Base-by-base conservation (phyloP, 306 rosid species). In the Ormosia semicastrata region DNA sequence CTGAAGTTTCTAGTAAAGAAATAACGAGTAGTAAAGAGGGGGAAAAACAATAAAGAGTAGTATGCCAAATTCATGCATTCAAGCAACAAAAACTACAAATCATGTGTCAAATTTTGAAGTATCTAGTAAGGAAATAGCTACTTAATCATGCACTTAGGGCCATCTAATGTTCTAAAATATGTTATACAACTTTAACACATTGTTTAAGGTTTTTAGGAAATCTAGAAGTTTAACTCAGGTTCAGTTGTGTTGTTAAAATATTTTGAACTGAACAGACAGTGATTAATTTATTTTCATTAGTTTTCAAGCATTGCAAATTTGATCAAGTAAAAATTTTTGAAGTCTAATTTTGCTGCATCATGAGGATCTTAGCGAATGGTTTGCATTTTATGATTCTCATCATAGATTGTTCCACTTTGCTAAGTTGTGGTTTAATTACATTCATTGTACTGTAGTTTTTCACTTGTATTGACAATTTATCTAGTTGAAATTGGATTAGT, bases 221-320 rank as follows among this genome's bases (percentile, higher is more conserved):
- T 79, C 53, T 80, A 30, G 37, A 44, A 29, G 58, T 70, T 74
- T 47, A 36, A 12, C 3, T 71, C 15, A 50, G 75, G 44, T 58
- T 86, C 69, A 71, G 24, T 83, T 80, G 17, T 72, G 69, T 44
- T 30, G 47, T 67, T 36, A 66, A 79, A 52, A 49, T 71, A 75
- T 72, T 58, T 73, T 77, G 69, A 56, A 33, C 46, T 73, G 56
- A 62, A 43, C 11, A 13, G 71, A 29, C 29, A 15, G 49, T 81
- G 73, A 7, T 81, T 81, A 30, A 50, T 57, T n/a, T n/a, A n/a
- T n/a, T n/a, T n/a, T n/a, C n/a, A n/a, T n/a, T 39, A 8, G 12
- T 18, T 73, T 70, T 56, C 9, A 36, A 73, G 66, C 11, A 50
- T 50, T 73, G 37, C 9, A 7, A 18, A 30, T 34, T 13, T 12